Conservation (phyloP, 805 yeast genomes). For the Kazachstania kunashirensis region DNA sequence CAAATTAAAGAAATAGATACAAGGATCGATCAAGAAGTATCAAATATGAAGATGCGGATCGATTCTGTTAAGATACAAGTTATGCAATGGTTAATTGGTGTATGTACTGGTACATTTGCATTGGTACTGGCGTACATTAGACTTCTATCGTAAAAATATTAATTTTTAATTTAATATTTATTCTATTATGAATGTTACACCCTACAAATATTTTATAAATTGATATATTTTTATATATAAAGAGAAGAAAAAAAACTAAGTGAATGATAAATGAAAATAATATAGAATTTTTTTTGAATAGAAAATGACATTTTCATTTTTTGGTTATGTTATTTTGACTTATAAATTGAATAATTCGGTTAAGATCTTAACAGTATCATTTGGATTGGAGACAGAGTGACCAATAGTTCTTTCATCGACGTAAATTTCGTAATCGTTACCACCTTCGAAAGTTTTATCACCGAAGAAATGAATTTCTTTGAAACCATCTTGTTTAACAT, state of each 20-base stretch:
- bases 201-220: not conserved
- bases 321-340: slow-evolving; percentile 1
- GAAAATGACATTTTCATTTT: not conserved
- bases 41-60: slow-evolving; percentile 90
- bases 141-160: slow-evolving; percentile 42
- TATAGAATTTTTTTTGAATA: not conserved
- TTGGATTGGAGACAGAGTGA: slow-evolving; percentile 84
- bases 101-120: slow-evolving; percentile 96
- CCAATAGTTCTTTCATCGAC: slow-evolving; percentile 88
- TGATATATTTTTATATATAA: not conserved
- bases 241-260: not conserved
- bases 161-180: not conserved
- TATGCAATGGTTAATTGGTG: slow-evolving; percentile 97
- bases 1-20: slow-evolving; percentile 93
- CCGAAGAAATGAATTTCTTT: slow-evolving; percentile 93
- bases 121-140: slow-evolving; percentile 86
- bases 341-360: slow-evolving; percentile 58
- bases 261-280: not conserved
- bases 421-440: slow-evolving; percentile 97
- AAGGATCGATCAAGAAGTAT: slow-evolving; percentile 88
- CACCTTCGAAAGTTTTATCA: slow-evolving; percentile 94
- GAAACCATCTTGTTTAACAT: slow-evolving; percentile 78
- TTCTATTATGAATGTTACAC: not conserved
- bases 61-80: slow-evolving; percentile 94
- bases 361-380: slow-evolving; percentile 77